Conservation (phyloP, 257 asterid species). For the Osmanthus fragrans region DNA sequence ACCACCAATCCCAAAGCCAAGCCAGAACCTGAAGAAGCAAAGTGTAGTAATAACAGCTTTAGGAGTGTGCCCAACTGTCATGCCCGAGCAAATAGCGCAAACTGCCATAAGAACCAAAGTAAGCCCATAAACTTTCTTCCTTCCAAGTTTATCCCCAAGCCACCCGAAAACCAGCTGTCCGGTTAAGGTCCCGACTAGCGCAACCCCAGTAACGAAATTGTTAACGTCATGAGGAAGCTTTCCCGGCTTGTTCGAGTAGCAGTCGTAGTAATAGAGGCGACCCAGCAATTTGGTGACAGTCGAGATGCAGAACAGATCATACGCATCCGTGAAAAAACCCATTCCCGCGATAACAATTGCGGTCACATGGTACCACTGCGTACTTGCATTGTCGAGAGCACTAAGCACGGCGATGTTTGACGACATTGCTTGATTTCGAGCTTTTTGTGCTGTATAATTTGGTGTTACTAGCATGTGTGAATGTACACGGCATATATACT, state of each 20-base stretch:
- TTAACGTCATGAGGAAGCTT: not conserved
- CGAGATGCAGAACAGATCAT: conserved; percentile 15
- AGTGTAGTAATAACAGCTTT: conserved; percentile 16
- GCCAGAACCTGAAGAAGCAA: conserved; percentile 25
- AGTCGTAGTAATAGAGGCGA: conserved; percentile 11
- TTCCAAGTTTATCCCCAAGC: conserved; percentile 19
- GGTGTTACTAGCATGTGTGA: not conserved
- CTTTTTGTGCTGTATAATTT: not conserved
- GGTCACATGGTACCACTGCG: conserved; percentile 9
- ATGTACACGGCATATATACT: not conserved
- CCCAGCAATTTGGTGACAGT: conserved; percentile 12
- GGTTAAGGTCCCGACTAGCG: conserved; percentile 19
- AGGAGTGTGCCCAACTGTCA: conserved; percentile 12
- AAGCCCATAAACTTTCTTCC: conserved; percentile 16
- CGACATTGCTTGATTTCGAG: not conserved
- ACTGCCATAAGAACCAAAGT: conserved; percentile 11
- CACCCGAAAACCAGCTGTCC: conserved; percentile 23
- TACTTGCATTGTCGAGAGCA: not conserved
- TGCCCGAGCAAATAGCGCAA: conserved; percentile 10
- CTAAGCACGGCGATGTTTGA: not conserved
- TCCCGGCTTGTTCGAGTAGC: not conserved
- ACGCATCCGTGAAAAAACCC: conserved; percentile 23
- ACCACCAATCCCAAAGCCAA: conserved; percentile 24
- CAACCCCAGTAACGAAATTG: conserved; percentile 1
- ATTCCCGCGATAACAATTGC: conserved; percentile 16